These are phyloP conservation scores for Paraphoma chrysanthemicola DNA, from an alignment of 2,329 filamentous ascomycete genomes.

Conservation along the genomic window DNA sequence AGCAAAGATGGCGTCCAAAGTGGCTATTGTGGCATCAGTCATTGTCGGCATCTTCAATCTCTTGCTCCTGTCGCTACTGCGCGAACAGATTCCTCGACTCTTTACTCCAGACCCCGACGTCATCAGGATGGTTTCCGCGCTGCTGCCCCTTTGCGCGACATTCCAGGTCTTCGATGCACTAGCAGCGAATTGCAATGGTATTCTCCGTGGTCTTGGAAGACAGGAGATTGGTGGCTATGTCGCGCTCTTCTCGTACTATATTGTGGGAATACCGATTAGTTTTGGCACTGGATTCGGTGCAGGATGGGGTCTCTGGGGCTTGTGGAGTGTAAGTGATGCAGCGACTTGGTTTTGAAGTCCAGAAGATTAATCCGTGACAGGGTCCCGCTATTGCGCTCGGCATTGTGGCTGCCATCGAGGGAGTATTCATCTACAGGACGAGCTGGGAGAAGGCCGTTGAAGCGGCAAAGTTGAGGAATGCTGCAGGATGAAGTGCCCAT, in stretches of 20 bases:
- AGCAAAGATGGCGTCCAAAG: slow-evolving; percentile 80
- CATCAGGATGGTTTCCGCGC: slow-evolving; percentile 67
- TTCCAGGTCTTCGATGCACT: slow-evolving; percentile 92
- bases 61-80: slow-evolving; percentile 69
- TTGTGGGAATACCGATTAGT: slow-evolving; percentile 82
- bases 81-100: slow-evolving; percentile 76
- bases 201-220: slow-evolving; percentile 84
- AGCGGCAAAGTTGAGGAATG: slow-evolving; percentile 65
- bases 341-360: background rate
- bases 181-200: slow-evolving; percentile 79
- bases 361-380: slow-evolving; percentile 22
- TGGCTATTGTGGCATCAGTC: slow-evolving; percentile 71
- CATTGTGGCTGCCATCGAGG: slow-evolving; percentile 64
- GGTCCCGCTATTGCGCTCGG: slow-evolving; percentile 68
- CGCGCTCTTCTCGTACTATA: slow-evolving; percentile 86
- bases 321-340: slow-evolving; percentile 66
- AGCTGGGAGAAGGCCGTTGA: slow-evolving; percentile 67
- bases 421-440: slow-evolving; percentile 61
- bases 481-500: slow-evolving; percentile 32
- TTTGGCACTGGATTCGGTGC: slow-evolving; percentile 80
- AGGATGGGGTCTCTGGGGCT: slow-evolving; percentile 76
- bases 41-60: slow-evolving; percentile 83
- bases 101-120: slow-evolving; percentile 75
- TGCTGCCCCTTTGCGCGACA: slow-evolving; percentile 81
- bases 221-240: slow-evolving; percentile 91